Percentiles rank a stretch among this genome's conserved stretches.
These are phyloP conservation scores for Backusella macrospora DNA, from an alignment of 192 early-diverging fungal species.

Conservation along the genomic window DNA sequence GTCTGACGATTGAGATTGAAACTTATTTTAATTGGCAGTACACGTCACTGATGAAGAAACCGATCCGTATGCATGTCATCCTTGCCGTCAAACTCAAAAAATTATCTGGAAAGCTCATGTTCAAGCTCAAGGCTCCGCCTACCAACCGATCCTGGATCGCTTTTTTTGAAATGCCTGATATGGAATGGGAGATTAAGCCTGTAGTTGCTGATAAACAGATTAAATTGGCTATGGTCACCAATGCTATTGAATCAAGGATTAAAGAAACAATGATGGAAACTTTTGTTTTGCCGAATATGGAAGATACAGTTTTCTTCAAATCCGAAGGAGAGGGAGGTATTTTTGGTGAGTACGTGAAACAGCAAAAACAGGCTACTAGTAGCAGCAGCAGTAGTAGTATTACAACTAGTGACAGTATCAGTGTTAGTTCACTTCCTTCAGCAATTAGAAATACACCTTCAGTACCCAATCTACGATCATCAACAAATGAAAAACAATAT, in stretches of 20 bases:
- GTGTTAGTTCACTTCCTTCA: neutral
- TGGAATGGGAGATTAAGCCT: constrained; percentile 76
- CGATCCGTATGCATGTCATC: constrained; percentile 76
- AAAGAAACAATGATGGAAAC: constrained; percentile 80
- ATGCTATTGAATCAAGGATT: constrained; percentile 82
- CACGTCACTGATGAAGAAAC: constrained; percentile 45
- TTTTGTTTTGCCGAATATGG: constrained; percentile 89
- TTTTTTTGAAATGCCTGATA: constrained; percentile 77
- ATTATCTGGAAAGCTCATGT: constrained; percentile 74
- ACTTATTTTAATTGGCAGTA: constrained; percentile 50
- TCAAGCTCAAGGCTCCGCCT: constrained; percentile 80
- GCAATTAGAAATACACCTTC: neutral
- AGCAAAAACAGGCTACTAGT: neutral
- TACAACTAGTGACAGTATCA: neutral
- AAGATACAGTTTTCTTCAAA: constrained; percentile 82
- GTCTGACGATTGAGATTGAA: constrained; percentile 75
- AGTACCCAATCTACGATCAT: neutral
- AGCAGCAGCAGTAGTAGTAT: neutral
- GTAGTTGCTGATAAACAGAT: constrained; percentile 84
- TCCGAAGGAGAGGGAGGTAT: constrained; percentile 61
- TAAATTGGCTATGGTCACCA: constrained; percentile 73
- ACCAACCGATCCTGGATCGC: constrained; percentile 90
- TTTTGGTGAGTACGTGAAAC: constrained; percentile 30
- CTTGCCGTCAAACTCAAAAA: constrained; percentile 75
- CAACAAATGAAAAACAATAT: neutral